Evolutionary conservation across 495 filamentous ascomycete genomes (phyloP).

Genomic region (Annulohypoxylon nitens): DNA sequence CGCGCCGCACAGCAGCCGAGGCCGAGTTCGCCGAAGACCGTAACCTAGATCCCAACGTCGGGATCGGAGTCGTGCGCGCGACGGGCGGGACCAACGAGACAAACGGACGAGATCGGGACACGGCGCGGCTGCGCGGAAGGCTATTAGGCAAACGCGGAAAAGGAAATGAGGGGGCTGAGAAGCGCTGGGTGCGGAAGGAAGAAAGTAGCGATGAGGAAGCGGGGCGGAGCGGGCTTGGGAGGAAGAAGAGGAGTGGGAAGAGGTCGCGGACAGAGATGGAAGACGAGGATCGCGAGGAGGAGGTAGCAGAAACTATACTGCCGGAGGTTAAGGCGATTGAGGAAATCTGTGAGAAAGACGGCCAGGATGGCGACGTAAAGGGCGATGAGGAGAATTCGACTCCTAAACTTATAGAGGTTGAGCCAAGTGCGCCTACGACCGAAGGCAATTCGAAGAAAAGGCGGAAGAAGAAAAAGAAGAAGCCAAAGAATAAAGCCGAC

Average conservation of each 20-base stretch:
- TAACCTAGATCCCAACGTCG: constrained; percentile 54
- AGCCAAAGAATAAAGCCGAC: constrained; percentile 41
- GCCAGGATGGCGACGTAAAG: background rate
- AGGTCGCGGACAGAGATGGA: constrained; percentile 27
- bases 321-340: background rate
- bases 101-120: constrained; percentile 30
- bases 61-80: constrained; percentile 47
- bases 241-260: constrained; percentile 56
- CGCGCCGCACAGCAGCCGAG: constrained; percentile 32
- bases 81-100: constrained; percentile 2
- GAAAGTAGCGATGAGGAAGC: constrained; percentile 71
- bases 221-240: constrained; percentile 69
- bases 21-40: constrained; percentile 47
- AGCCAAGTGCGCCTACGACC: constrained; percentile 35
- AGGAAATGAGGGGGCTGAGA: constrained; percentile 17
- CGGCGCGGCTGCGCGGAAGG: constrained; percentile 47
- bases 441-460: constrained; percentile 67
- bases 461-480: constrained; percentile 64
- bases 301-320: constrained; percentile 8
- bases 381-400: constrained; percentile 9
- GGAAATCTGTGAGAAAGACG: constrained; percentile 10
- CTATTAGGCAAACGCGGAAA: constrained; percentile 50
- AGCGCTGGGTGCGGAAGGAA: constrained; percentile 46
- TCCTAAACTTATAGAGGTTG: background rate
- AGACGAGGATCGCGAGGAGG: constrained; percentile 10